A percentile compares a stretch with the other conserved stretches of the same genome.
Evolutionary conservation across 202 grass and related monocot species (phyloP).

Genomic region (Elaeis oleifera): DNA sequence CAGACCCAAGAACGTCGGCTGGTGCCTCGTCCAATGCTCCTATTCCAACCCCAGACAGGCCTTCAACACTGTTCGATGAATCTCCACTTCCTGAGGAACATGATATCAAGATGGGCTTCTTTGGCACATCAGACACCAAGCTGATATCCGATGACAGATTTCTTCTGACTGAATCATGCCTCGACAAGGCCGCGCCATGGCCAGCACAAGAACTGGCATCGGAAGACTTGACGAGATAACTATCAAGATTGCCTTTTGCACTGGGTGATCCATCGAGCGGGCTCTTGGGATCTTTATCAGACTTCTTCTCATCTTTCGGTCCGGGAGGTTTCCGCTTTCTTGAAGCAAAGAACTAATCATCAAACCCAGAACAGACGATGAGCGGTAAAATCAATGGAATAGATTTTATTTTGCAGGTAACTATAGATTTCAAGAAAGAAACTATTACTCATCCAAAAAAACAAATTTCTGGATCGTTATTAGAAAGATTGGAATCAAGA

Average conservation of each 20-base stretch:
- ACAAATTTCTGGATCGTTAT: too few species aligned
- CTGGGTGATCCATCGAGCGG: slow-evolving; percentile 23
- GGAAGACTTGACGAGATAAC: slow-evolving; percentile 38
- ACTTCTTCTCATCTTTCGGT: slow-evolving; percentile 36
- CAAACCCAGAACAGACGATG: neutral
- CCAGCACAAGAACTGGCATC: neutral
- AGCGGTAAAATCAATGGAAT: too few species aligned
- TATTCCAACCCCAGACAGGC: neutral
- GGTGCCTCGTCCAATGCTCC: neutral
- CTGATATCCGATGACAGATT: slow-evolving; percentile 24
- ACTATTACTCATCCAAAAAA: too few species aligned
- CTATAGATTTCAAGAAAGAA: too few species aligned
- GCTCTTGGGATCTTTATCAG: slow-evolving; percentile 25
- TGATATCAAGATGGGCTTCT: neutral
- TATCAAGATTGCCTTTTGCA: slow-evolving; percentile 42
- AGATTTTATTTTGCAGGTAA: too few species aligned
- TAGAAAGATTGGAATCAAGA: too few species aligned
- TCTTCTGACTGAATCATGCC: slow-evolving; percentile 24
- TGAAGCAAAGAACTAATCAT: slow-evolving; percentile 60
- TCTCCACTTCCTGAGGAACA: neutral
- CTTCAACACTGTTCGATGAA: slow-evolving; percentile 17
- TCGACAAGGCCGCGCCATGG: slow-evolving; percentile 1
- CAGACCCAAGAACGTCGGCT: neutral
- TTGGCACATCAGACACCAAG: neutral
- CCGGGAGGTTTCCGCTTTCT: slow-evolving; percentile 54